Base-by-base conservation (phyloP, 805 yeast species). In the Nakazawaea populi region DNA sequence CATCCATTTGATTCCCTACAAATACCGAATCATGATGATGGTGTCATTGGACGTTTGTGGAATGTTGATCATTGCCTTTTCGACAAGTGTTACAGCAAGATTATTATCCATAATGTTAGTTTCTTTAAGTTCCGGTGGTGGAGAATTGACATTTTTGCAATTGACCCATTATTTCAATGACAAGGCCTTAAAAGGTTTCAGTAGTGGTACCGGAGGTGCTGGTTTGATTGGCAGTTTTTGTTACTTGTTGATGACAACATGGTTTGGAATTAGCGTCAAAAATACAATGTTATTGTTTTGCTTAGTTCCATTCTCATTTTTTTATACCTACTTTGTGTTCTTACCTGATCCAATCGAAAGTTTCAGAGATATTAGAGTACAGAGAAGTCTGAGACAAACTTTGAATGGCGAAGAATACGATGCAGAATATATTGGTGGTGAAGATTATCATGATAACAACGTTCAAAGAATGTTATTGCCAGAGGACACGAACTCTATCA, bases 191-290 rank as follows among this genome's bases (percentile, higher is more conserved):
- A 81, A 84, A 46, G 97, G 96, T 0, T 92, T 95, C 81, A 87
- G 96, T 24, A 79, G 90, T 6, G 99, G 99, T 1, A 92, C 98
- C 0, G 98, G 99, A 3, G 96, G 89, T 18, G 98, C 99, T 1
- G 99, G 99, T 0, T 65, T 92, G 5, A 76, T 80, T 18, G 99
- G 98, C 0, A 81, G 91, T 50, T 87, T 86, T 48, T 61, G 77
- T 11, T 91, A 80, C 60, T 60, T 92, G 75, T 56, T 85, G 1
- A 54, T 88, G 58, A 92, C 97, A 0, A 85, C 92, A 1, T 69
- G 89, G 60, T 45, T 87, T 27, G 73, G 79, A 1, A 52, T 89
- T 1, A 66, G 78, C 6, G 82, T 87, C 0, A 72, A 72, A 53
- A 52, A 71, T 0, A 71, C 88, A 0, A 70, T 92, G 39, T 61